Evolutionary conservation across 192 early-diverging fungal species (phyloP).

Genomic region (Lobosporangium transversale): DNA sequence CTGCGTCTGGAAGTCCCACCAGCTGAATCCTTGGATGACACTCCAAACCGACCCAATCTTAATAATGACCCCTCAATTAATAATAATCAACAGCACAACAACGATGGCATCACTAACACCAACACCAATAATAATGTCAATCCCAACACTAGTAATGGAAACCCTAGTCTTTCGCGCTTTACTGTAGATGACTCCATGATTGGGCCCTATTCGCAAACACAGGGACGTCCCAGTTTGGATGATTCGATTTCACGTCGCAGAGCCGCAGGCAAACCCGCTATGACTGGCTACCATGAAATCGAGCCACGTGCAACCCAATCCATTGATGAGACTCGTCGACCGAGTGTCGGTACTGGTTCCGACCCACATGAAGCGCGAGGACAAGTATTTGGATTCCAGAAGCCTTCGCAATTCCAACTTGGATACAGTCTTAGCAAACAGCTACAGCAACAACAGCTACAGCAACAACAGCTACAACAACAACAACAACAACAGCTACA

Average conservation of each 20-base stretch:
- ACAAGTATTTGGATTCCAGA: neutral
- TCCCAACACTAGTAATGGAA: neutral
- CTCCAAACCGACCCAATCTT: neutral
- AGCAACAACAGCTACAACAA: no score
- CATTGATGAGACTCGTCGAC: conserved; percentile 37
- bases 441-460: conserved; percentile 8
- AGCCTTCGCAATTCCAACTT: conserved; percentile 10
- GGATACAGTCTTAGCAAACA: neutral
- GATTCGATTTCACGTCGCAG: conserved; percentile 19
- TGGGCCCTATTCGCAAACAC: conserved; percentile 17
- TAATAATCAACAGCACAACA: no score
- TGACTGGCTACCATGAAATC: neutral
- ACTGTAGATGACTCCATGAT: conserved; percentile 15
- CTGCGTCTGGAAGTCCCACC: conserved; percentile 7
- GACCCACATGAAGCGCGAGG: neutral
- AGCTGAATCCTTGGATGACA: neutral
- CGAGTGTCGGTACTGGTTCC: neutral
- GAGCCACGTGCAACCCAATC: conserved; percentile 31
- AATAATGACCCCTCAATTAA: conserved; percentile 34
- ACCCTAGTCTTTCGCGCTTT: no score
- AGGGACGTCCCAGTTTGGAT: conserved; percentile 31
- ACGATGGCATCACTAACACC: neutral
- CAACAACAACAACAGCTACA: no score
- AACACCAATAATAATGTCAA: neutral
- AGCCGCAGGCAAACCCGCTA: conserved; percentile 18